Percentiles rank a stretch among this genome's conserved stretches.
Conservation (phyloP, 495 filamentous ascomycete genomes). For the Daldinia grandis region DNA sequence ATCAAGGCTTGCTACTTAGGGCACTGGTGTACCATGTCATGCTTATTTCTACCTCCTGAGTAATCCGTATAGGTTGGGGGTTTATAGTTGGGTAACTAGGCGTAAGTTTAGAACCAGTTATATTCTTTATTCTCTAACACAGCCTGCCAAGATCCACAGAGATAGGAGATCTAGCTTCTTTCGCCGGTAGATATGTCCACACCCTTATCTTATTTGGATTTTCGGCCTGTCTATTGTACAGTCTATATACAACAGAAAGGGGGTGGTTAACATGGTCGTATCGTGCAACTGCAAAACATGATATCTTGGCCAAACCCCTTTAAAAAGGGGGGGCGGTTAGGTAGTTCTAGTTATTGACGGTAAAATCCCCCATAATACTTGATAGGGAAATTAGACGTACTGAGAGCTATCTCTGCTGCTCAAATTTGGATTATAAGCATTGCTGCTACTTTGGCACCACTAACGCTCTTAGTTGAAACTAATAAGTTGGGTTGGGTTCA, state of each 20-base stretch:
- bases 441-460: not conserved
- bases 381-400: not conserved
- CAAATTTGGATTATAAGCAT: not conserved
- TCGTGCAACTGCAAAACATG: not conserved
- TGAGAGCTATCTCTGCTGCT: not conserved
- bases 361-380: not conserved
- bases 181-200: not conserved
- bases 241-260: not conserved
- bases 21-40: no score
- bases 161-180: not conserved
- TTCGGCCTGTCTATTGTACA: not conserved
- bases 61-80: no score
- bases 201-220: not conserved
- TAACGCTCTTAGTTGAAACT: not conserved
- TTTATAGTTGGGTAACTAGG: no score
- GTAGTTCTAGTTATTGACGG: not conserved
- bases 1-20: no score
- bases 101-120: not conserved
- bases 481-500: not conserved
- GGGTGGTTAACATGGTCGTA: not conserved
- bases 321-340: not conserved
- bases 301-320: not conserved
- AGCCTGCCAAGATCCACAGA: not conserved
- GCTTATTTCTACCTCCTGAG: no score
- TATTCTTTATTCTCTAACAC: not conserved